Conservation (phyloP, 1,284 basidiomycete species). For the Rhodotorula sp. region DNA sequence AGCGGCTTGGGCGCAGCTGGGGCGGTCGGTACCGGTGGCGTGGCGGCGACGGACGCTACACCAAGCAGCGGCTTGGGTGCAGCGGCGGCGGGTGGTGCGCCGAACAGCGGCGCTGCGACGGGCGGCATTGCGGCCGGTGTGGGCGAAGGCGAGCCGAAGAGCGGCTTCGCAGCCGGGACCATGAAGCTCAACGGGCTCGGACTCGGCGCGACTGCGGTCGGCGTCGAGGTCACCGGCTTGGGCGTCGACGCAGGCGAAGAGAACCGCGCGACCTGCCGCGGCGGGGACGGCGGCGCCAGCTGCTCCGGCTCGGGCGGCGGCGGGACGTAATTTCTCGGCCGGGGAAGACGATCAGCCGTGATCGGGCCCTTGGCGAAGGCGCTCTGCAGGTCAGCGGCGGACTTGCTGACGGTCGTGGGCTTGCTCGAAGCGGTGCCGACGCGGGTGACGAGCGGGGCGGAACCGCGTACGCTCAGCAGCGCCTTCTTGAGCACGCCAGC, state of each 20-base stretch:
- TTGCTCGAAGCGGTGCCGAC: too few species aligned
- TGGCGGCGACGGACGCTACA: neutral
- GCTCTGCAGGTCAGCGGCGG: constrained; percentile 21
- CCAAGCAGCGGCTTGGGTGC: neutral
- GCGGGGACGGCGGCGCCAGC: too few species aligned
- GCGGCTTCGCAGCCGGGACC: neutral
- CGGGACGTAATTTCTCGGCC: too few species aligned
- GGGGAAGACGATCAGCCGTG: constrained; percentile 37
- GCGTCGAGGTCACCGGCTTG: neutral
- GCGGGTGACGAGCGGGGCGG: constrained; percentile 20
- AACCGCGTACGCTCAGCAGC: constrained; percentile 49
- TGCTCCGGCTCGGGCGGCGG: too few species aligned
- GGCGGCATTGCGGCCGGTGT: too few species aligned
- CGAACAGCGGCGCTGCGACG: neutral
- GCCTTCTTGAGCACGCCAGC: constrained; percentile 68
- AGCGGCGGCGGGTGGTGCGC: neutral
- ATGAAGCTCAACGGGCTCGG: neutral
- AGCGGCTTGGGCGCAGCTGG: too few species aligned
- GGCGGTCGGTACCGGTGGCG: too few species aligned
- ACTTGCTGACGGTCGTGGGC: too few species aligned
- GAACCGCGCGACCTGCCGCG: too few species aligned
- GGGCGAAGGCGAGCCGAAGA: neutral
- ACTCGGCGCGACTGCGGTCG: too few species aligned
- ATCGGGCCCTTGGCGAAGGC: constrained; percentile 29
- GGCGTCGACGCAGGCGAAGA: constrained; percentile 18